Percentiles rank a stretch among this genome's conserved stretches.
phyloP scores from a whole-genome alignment of 306 rosid genomes.

The Prunus armeniaca region DNA sequence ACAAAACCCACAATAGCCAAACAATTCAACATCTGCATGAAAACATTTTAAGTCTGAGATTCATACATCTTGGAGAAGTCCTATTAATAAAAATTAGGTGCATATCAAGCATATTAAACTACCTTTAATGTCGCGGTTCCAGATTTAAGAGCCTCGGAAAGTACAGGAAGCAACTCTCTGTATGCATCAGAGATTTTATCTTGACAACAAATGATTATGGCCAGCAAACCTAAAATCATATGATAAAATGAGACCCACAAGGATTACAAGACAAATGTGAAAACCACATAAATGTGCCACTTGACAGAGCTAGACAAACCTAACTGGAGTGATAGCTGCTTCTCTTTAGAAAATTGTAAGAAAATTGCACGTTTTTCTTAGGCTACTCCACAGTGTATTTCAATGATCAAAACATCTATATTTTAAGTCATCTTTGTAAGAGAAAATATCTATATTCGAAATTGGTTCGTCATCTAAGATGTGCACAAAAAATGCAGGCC shows the following conservation, averaged over 20 bases:
- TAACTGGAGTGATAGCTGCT: slow-evolving; percentile 23
- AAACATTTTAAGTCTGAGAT: neutral
- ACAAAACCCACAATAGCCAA: slow-evolving; percentile 34
- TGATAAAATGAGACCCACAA: neutral
- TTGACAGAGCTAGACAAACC: slow-evolving; percentile 9
- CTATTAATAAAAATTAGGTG: neutral
- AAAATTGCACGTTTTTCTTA: too few species aligned
- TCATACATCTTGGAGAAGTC: neutral
- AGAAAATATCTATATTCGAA: too few species aligned
- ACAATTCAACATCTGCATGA: slow-evolving; percentile 29
- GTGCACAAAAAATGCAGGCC: too few species aligned
- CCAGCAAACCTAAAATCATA: slow-evolving; percentile 33
- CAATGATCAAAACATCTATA: too few species aligned
- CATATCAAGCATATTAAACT: neutral
- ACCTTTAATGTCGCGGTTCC: slow-evolving; percentile 14
- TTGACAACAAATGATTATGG: slow-evolving; percentile 11
- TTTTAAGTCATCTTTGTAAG: too few species aligned
- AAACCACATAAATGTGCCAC: neutral
- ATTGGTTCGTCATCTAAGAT: too few species aligned
- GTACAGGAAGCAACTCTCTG: slow-evolving; percentile 19
- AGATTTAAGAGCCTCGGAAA: slow-evolving; percentile 13
- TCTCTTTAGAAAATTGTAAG: slow-evolving; percentile 11
- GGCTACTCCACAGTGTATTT: too few species aligned
- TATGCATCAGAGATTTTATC: slow-evolving; percentile 28
- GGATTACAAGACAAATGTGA: neutral